Base-by-base conservation (phyloP, 306 rosid species). In the Citrullus amarus region DNA sequence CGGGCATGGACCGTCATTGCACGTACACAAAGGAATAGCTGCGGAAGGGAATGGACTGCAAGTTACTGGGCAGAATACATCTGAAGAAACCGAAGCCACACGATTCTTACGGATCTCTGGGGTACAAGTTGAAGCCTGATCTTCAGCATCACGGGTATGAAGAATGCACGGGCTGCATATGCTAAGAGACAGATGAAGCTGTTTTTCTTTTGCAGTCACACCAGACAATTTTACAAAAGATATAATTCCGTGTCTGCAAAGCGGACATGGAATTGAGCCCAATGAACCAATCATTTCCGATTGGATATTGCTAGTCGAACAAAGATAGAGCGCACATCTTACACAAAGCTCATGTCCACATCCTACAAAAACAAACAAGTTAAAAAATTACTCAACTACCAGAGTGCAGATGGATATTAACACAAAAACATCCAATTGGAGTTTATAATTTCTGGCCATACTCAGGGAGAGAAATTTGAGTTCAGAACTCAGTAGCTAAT, bases 41-140 rank as follows among this genome's bases (percentile, higher is more conserved):
- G 91, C 91, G 1, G 98, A 96, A 62, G 93, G 98, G 84, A 96
- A 96, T 18, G 99, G 96, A 80, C 91, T 89, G 78, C 99, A 95
- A 9, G 99, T 91, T 83, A 95, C 92, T 0, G 97, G 96, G 71
- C 99, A 95, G 56, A 96, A 89, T 79, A 96, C 83, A 61, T 92
- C 99, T 0, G 98, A 88, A 79, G 98, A 85, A 80, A 90, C 93
- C 17, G 97, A 92, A 71, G 92, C 97, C 36, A 92, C 98, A 43
- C 96, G 90, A 83, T 89, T 89, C 79, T 83, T 91, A 41, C 88
- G 89, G 73, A 91, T 88, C 77, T 88, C 93, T 0, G 91, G 91
- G 22, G 92, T 77, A 54, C 75, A 86, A 79, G 90, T 74, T n/a
- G 92, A 85, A 32, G 98, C 87, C 41, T 80, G 86, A 82, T 58